Conservation (phyloP, 306 rosid genomes). For the Leucaena leucocephala region DNA sequence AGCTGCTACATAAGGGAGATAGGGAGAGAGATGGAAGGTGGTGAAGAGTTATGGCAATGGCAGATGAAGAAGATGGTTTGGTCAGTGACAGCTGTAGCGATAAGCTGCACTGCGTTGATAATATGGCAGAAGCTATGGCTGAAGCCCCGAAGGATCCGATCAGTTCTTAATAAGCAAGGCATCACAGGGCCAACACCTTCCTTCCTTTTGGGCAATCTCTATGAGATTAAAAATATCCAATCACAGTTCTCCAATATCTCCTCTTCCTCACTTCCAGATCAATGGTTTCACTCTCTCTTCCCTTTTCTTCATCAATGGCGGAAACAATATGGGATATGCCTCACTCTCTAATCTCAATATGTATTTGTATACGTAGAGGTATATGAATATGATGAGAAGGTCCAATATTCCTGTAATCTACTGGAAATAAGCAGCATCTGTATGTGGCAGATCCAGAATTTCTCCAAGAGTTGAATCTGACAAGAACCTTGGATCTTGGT, state of each 20-base stretch:
- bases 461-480: conserved; percentile 29
- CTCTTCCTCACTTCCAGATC: background rate
- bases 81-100: background rate
- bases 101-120: background rate
- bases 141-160: conserved; percentile 32
- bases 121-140: conserved; percentile 9
- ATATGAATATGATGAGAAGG: conserved; percentile 28
- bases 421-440: conserved; percentile 42
- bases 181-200: conserved; percentile 43
- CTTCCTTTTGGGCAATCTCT: conserved; percentile 34
- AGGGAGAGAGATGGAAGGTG: conserved; percentile 15
- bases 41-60: conserved; percentile 5
- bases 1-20: background rate
- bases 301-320: conserved; percentile 40
- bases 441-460: conserved; percentile 35
- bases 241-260: background rate
- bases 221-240: conserved; percentile 28
- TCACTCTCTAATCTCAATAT: background rate
- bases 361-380: background rate
- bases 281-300: conserved; percentile 35
- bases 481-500: conserved; percentile 34
- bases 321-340: conserved; percentile 33
- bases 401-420: conserved; percentile 35
- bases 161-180: conserved; percentile 30
- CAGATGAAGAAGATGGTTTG: background rate